Evolutionary conservation across 106 monocot genomes (phyloP), one percentile per base, ranked within the genome.

Genomic region (Dendrobium huoshanense): DNA sequence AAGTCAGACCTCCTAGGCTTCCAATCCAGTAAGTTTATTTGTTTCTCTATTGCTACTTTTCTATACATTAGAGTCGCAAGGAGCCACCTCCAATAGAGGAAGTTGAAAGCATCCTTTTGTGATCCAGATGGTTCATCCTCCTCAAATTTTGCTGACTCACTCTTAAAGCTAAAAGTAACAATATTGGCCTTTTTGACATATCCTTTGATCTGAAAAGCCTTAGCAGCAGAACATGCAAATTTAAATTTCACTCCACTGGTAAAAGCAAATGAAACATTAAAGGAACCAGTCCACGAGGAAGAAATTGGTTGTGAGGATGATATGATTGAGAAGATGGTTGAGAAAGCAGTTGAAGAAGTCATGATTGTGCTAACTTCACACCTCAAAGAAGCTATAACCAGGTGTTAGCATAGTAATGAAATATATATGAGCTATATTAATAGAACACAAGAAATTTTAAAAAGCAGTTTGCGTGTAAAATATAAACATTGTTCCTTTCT

Each of bases 31-130:
- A 87, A 64, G 2, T 85, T 87, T 75, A 75, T 84, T 44, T 87
- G 87, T 77, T 88, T 90, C 84, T 87, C 87, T 0, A 85, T 85
- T 15, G 84, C 85, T 81, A 87, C 77, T 40, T 87, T 86, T 31
- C 86, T 83, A 29, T 82, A 86, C 4, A 83, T 90, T 55, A 90
- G 81, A 49, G 87, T 87, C 8, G 85, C 87, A 78, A 90, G 87
- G 41, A 90, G 87, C 43, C 87, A 65, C 22, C 87, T 87, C 85
- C 85, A 90, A 56, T 88, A 85, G 3, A 87, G 84, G 40, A 90
- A 77, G 64, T 87, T 85, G 77, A 86, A 80, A 74, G 84, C 85
- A 45, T 80, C 83, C 5, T 83, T 87, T 65, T 81, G 75, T 40
- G 85, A 73, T 3, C 82, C 64, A 0, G 81, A 75, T 0, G 80